Evolutionary conservation across 2,329 filamentous ascomycete genomes (phyloP).

Genomic region (Phaeosphaeriaceae sp.): DNA sequence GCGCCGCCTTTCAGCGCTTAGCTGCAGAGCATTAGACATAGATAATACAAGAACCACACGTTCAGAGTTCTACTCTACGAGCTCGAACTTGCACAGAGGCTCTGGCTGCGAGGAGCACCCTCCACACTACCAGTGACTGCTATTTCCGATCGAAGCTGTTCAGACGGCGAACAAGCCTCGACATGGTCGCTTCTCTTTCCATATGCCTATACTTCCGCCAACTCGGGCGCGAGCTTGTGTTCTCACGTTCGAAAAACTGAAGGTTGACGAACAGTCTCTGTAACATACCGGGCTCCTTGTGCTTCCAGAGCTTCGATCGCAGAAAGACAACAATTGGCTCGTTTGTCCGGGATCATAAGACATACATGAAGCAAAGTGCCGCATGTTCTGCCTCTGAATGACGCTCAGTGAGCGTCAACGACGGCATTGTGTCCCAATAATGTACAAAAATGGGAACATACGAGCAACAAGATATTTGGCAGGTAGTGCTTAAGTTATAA

Average conservation of each 20-base stretch:
- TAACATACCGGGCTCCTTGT: neutral
- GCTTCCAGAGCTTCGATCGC: neutral
- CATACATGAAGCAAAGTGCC: neutral
- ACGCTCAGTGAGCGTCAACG: neutral
- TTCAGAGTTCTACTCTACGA: conserved; percentile 5
- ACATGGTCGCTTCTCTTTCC: neutral
- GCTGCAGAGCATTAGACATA: conserved; percentile 35
- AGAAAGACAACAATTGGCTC: neutral
- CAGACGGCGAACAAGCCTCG: neutral
- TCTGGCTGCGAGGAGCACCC: neutral
- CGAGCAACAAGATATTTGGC: neutral
- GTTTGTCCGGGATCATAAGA: neutral
- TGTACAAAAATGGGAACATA: neutral
- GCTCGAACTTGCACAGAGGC: neutral
- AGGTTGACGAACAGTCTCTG: neutral
- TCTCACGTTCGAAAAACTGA: neutral
- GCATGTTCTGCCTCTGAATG: neutral
- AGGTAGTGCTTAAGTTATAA: neutral
- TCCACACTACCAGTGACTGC: neutral
- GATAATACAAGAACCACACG: conserved; percentile 38
- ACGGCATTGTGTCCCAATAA: neutral
- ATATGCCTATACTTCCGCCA: neutral
- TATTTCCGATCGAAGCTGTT: neutral
- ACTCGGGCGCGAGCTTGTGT: neutral
- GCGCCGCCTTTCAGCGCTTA: conserved; percentile 23